Evolutionary conservation across 2,329 filamentous ascomycete species (phyloP), one percentile per base, ranked within the genome.

Genomic region (Aspergillus fischeri): DNA sequence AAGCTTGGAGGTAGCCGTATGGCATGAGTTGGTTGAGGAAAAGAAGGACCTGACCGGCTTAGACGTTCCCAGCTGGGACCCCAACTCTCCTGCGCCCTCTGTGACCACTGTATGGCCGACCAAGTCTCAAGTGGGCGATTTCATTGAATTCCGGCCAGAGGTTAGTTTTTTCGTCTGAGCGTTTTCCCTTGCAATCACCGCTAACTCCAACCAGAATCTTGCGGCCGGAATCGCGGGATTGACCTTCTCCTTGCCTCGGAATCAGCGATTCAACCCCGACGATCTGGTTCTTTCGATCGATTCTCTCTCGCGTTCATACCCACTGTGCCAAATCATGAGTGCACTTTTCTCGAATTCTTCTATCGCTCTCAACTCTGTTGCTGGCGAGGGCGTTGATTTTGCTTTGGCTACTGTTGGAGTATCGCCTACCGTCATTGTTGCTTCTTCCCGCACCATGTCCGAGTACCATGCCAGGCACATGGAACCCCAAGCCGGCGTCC

Each of bases 281-380:
- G 94, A 99, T 67, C 81, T 96, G 7, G 90, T 99, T 70, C 83
- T 97, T 14, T 88, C 92, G 0, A 91, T 89, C 49, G 91, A 95
- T 65, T 86, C 89, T 5, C 85, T 97, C 49, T 87, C 89, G 7
- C 85, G 89, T 65, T 87, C 88, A 0, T 93, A 95, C 75, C 85
- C 91, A 1, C 82, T 97, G 27, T 84, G 86, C 54, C 80, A 95
- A 58, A 91, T 91, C 0, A 81, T 99, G 56, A 86, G 88, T 1
- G 92, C 92, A 0, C 82, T 99, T 8, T 96, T 87, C 75, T 88
- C 86, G 24, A 94, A 96, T 70, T 83, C 91, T 20, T 94, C 91
- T 0, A 77, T 99, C 21, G 91, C 92, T 27, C 83, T 99, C 67
- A 97, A 91, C 75, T 94, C 92, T 0, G 92, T 96, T 27, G 89